Evolutionary conservation across 2,329 filamentous ascomycete species (phyloP).

Genomic region (Nigrospora oryzae): DNA sequence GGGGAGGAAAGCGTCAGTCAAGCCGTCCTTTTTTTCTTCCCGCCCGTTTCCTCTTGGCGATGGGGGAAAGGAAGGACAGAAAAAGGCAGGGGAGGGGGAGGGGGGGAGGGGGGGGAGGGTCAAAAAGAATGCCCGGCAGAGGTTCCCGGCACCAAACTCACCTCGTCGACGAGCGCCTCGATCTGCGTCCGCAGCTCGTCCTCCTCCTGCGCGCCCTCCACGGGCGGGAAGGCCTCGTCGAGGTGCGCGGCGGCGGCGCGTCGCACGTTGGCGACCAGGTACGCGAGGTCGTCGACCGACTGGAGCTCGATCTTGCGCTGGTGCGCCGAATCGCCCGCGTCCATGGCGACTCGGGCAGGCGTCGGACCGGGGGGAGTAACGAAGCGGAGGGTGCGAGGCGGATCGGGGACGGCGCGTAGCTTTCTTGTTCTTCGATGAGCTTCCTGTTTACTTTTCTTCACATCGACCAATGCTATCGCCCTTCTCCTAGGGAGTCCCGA

Average conservation of each 20-base stretch:
- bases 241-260: constrained; percentile 60
- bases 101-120: no score
- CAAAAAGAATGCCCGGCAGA: neutral
- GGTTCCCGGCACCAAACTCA: constrained; percentile 16
- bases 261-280: constrained; percentile 62
- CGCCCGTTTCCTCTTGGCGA: no score
- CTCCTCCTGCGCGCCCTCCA: constrained; percentile 38
- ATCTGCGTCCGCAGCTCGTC: constrained; percentile 52
- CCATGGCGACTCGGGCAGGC: constrained; percentile 6
- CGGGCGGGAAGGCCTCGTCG: constrained; percentile 58
- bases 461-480: no score
- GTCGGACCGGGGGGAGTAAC: no score
- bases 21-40: neutral
- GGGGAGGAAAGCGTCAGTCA: neutral
- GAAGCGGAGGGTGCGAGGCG: no score
- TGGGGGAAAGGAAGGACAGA: neutral
- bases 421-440: no score
- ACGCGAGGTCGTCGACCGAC: constrained; percentile 62
- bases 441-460: no score
- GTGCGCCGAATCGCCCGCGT: constrained; percentile 13
- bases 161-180: constrained; percentile 51
- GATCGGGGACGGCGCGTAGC: no score
- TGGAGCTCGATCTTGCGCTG: constrained; percentile 77
- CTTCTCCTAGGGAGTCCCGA: no score
- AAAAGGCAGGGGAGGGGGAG: no score